Evolutionary conservation across 768 basidiomycete genomes (phyloP).

Genomic region (Russula ochroleuca): DNA sequence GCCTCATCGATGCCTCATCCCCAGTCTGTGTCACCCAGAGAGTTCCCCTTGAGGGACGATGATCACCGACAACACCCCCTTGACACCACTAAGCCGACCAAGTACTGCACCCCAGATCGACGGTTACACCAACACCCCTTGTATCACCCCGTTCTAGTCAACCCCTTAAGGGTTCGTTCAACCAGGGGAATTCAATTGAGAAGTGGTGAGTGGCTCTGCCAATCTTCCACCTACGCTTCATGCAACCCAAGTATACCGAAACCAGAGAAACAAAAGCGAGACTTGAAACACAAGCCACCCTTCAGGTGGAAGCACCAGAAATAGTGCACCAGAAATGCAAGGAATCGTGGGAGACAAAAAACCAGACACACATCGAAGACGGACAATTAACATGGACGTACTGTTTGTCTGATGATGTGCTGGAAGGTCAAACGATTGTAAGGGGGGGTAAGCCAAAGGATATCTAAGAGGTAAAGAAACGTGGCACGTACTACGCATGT

Average conservation of each 20-base stretch:
- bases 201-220: background rate
- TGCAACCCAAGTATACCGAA: background rate
- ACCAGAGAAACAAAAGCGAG: background rate
- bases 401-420: background rate
- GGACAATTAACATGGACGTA: conserved; percentile 1
- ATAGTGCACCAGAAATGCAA: background rate
- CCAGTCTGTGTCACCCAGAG: background rate
- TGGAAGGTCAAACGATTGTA: background rate
- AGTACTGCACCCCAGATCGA: background rate
- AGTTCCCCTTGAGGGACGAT: conserved; percentile 18
- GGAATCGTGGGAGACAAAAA: background rate
- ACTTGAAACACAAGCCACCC: background rate
- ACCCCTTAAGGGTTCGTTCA: conserved; percentile 20
- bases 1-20: background rate
- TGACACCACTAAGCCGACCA: background rate
- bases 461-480: background rate
- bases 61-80: background rate
- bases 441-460: background rate
- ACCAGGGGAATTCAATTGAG: background rate
- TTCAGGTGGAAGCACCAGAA: conserved; percentile 3
- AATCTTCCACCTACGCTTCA: background rate
- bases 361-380: background rate
- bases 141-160: background rate
- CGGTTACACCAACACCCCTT: background rate
- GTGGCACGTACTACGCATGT: background rate